Percentiles rank a stretch among this genome's conserved stretches.
These are phyloP conservation scores for Boletus speciosus DNA, from an alignment of 768 basidiomycete genomes.

Conservation along the genomic window DNA sequence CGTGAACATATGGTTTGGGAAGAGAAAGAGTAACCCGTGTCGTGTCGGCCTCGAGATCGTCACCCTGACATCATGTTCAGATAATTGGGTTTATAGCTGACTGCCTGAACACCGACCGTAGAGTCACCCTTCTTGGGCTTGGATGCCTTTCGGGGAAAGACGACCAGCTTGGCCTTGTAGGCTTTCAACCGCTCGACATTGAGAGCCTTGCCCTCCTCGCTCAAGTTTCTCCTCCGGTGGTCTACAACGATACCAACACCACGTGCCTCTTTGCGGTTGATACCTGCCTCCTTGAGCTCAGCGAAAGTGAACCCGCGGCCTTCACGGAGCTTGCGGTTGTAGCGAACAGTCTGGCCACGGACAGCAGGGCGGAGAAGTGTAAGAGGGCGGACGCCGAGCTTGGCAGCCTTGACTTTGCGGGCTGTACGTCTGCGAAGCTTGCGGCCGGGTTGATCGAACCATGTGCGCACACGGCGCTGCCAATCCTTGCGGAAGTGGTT, in stretches of 20 bases:
- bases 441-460: conserved; percentile 99
- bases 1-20: conserved; percentile 62
- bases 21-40: conserved; percentile 68
- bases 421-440: conserved; percentile 94
- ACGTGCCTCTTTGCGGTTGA: conserved; percentile 89
- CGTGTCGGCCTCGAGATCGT: conserved; percentile 74
- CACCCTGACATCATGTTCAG: conserved; percentile 49
- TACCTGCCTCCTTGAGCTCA: conserved; percentile 95
- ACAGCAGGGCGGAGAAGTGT: conserved; percentile 94
- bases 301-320: conserved; percentile 94
- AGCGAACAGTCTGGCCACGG: conserved; percentile 92
- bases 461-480: conserved; percentile 93
- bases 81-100: not conserved
- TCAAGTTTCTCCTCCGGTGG: conserved; percentile 93
- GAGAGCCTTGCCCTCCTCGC: conserved; percentile 93
- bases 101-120: conserved; percentile 50
- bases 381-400: conserved; percentile 89
- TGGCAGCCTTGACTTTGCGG: conserved; percentile 85
- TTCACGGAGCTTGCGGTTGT: conserved; percentile 96
- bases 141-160: conserved; percentile 94
- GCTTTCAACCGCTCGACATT: conserved; percentile 93
- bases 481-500: conserved; percentile 99
- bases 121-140: conserved; percentile 97
- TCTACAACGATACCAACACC: conserved; percentile 94
- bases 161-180: conserved; percentile 89